phyloP scores from a whole-genome alignment of 2,329 filamentous ascomycete species.

The Paracorniculantispora psalliotae region DNA sequence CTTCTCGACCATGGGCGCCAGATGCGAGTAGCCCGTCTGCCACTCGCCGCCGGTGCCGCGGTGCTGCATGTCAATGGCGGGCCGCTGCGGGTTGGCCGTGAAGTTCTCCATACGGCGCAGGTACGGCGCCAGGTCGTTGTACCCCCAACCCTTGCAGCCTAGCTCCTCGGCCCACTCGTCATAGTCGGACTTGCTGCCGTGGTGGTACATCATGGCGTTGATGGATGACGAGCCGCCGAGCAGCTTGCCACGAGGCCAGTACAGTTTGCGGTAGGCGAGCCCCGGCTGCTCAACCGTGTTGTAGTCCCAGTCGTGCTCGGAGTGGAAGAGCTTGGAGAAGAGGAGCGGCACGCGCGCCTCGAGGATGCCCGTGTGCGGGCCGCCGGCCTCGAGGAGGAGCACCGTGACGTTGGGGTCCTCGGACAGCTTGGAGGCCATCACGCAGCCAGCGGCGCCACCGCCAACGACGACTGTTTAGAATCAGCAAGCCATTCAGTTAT shows the following conservation, averaged over 20 bases:
- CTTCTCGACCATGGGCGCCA: slow-evolving; percentile 15
- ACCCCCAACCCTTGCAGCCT: slow-evolving; percentile 19
- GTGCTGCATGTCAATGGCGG: slow-evolving; percentile 14
- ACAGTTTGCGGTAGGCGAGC: slow-evolving; percentile 19
- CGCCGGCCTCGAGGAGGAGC: slow-evolving; percentile 19
- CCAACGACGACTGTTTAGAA: slow-evolving; percentile 22
- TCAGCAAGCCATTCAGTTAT: background rate
- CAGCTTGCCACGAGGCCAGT: slow-evolving; percentile 21
- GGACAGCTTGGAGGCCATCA: slow-evolving; percentile 25
- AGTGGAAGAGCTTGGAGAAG: slow-evolving; percentile 19
- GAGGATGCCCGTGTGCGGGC: slow-evolving; percentile 16
- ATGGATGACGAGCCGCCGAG: slow-evolving; percentile 21
- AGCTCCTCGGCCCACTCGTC: slow-evolving; percentile 17
- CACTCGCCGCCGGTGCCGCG: slow-evolving; percentile 16
- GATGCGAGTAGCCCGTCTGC: slow-evolving; percentile 18
- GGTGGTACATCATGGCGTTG: slow-evolving; percentile 23
- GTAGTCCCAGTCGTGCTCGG: slow-evolving; percentile 22
- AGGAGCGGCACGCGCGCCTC: slow-evolving; percentile 18
- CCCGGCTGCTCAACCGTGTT: slow-evolving; percentile 19
- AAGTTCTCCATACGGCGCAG: slow-evolving; percentile 18
- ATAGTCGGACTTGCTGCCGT: slow-evolving; percentile 19
- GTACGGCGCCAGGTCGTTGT: slow-evolving; percentile 19
- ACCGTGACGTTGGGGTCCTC: slow-evolving; percentile 20
- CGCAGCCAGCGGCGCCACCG: slow-evolving; percentile 25
- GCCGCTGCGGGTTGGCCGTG: slow-evolving; percentile 17